Evolutionary conservation across 1,284 basidiomycete genomes (phyloP).

Genomic region (Ceratobasidium sp.): DNA sequence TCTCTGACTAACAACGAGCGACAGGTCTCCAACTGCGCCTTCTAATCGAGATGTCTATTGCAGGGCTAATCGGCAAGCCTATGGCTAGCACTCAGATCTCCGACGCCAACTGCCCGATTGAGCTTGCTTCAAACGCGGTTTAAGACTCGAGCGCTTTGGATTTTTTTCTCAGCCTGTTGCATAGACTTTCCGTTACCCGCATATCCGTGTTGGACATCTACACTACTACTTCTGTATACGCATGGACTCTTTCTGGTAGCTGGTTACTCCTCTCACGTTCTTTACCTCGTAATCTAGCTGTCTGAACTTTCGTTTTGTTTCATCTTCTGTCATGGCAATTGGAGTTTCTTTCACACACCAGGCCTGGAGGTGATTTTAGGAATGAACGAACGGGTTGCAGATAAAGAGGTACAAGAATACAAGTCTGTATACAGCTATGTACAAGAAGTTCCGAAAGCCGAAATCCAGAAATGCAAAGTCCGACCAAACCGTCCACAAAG

Average conservation of each 20-base stretch:
- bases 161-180: slow-evolving; percentile 4
- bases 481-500: slow-evolving; percentile 1
- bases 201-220: slow-evolving; percentile 13
- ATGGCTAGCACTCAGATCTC: slow-evolving; percentile 70
- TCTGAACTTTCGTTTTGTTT: slow-evolving; percentile 26
- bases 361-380: neutral
- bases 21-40: slow-evolving; percentile 77
- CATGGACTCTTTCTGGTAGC: slow-evolving; percentile 31
- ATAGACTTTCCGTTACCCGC: slow-evolving; percentile 22
- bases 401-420: slow-evolving; percentile 8
- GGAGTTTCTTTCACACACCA: neutral
- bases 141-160: slow-evolving; percentile 15
- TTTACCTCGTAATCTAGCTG: slow-evolving; percentile 24
- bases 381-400: slow-evolving; percentile 8
- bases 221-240: slow-evolving; percentile 29
- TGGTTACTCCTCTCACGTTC: slow-evolving; percentile 15
- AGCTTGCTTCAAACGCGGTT: slow-evolving; percentile 66
- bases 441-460: neutral
- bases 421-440: neutral
- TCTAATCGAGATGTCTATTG: slow-evolving; percentile 75
- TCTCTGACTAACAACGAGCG: slow-evolving; percentile 20
- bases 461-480: slow-evolving; percentile 22
- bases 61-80: slow-evolving; percentile 71
- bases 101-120: slow-evolving; percentile 80
- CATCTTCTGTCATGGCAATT: neutral